Conservation (phyloP, 2,329 filamentous ascomycete genomes). For the Colletotrichum siamense region DNA sequence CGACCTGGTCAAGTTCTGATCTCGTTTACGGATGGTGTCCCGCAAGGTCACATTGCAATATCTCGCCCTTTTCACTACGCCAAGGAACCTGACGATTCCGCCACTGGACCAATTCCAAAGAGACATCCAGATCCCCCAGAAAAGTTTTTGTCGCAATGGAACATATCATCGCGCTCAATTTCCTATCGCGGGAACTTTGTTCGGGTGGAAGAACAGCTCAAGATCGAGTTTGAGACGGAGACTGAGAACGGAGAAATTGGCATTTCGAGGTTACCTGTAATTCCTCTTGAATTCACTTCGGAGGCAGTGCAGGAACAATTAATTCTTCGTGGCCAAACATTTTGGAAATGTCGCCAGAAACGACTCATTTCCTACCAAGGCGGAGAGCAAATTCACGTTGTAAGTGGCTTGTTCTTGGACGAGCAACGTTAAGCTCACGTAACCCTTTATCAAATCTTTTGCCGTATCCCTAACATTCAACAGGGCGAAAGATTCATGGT, state of each 20-base stretch:
- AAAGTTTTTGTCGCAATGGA: neutral
- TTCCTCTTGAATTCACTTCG: neutral
- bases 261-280: neutral
- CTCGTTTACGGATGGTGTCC: neutral
- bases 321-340: neutral
- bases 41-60: neutral
- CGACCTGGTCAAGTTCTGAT: neutral
- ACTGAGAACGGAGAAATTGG: neutral
- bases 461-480: too few relatives aligned
- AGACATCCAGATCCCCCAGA: neutral
- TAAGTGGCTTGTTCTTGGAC: neutral
- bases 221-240: neutral
- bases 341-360: neutral
- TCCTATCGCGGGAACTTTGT: neutral
- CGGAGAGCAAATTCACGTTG: neutral
- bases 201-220: neutral
- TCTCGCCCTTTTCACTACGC: neutral
- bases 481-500: neutral
- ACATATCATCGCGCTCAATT: neutral
- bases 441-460: too few relatives aligned
- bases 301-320: neutral
- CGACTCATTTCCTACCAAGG: neutral
- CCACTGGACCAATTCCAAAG: too few relatives aligned
- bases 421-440: too few relatives aligned
- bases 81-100: neutral